Conservation (phyloP, 202 grass and related monocot genomes). For the Dendrocalamus latiflorus region DNA sequence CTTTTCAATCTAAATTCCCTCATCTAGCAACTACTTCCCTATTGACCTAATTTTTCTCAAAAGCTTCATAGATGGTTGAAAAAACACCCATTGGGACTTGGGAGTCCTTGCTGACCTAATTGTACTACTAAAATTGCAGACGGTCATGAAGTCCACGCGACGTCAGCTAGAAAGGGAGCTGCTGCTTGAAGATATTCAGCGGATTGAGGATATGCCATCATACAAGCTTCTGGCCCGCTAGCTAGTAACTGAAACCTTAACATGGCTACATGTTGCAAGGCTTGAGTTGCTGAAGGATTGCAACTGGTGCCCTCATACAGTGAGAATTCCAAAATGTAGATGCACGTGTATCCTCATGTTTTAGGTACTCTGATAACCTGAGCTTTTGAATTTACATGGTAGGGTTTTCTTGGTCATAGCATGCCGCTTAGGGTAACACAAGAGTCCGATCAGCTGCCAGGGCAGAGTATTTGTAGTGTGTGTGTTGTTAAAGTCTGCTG, state of each 20-base stretch:
- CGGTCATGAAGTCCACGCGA: conserved; percentile 83
- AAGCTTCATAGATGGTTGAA: background rate
- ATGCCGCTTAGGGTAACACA: conserved; percentile 36
- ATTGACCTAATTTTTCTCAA: background rate
- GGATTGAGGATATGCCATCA: conserved; percentile 82
- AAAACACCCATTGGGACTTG: background rate
- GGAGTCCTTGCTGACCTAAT: conserved; percentile 2
- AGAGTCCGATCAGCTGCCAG: conserved; percentile 32
- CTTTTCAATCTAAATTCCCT: background rate
- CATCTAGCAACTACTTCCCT: background rate
- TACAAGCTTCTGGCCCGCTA: conserved; percentile 79
- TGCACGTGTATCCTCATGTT: conserved; percentile 38
- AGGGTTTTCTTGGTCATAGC: conserved; percentile 38
- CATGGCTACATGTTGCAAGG: conserved; percentile 32
- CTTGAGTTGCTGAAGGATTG: conserved; percentile 24
- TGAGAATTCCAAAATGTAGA: conserved; percentile 11
- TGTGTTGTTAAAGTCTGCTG: conserved; percentile 9
- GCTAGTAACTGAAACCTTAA: conserved; percentile 51
- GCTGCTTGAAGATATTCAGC: conserved; percentile 75
- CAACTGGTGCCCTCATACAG: background rate
- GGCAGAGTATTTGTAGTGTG: conserved; percentile 15
- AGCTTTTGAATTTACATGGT: conserved; percentile 36
- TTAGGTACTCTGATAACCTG: conserved; percentile 35
- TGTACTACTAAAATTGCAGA: conserved; percentile 33
- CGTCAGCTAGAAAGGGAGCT: conserved; percentile 81